These are phyloP conservation scores for Acer campestre DNA, from an alignment of 345 rosid species.

Conservation along the genomic window DNA sequence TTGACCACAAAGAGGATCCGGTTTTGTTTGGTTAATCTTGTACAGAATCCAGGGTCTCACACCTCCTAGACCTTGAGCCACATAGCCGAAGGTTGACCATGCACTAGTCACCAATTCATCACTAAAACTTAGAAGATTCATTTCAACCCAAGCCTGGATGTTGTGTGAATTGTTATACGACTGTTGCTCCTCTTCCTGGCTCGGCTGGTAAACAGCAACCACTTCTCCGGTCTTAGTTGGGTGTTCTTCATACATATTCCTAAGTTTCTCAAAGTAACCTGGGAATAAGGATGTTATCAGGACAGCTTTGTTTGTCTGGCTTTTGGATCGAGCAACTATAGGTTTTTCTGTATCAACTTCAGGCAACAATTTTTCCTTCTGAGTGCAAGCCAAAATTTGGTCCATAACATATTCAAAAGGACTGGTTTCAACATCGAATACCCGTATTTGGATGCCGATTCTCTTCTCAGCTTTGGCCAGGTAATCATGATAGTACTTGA, in stretches of 20 bases:
- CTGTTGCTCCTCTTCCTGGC: slow-evolving; percentile 6
- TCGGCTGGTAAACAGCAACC: slow-evolving; percentile 18
- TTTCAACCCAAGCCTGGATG: slow-evolving; percentile 21
- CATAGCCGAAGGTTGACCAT: slow-evolving; percentile 19
- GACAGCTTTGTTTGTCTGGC: slow-evolving; percentile 7
- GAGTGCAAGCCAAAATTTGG: slow-evolving; percentile 14
- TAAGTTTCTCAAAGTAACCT: slow-evolving; percentile 13
- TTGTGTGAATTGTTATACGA: slow-evolving; percentile 12
- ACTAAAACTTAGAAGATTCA: slow-evolving; percentile 8
- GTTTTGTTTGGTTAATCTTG: background rate
- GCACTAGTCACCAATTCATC: slow-evolving; percentile 14
- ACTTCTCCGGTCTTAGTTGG: slow-evolving; percentile 15
- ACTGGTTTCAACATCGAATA: slow-evolving; percentile 14
- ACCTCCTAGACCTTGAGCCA: slow-evolving; percentile 16
- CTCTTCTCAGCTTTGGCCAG: slow-evolving; percentile 11
- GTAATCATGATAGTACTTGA: slow-evolving; percentile 7
- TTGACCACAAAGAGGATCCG: slow-evolving; percentile 9
- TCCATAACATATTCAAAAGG: slow-evolving; percentile 16
- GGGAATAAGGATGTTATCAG: slow-evolving; percentile 23
- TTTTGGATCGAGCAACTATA: background rate
- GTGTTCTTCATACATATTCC: slow-evolving; percentile 4
- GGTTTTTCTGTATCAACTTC: slow-evolving; percentile 5
- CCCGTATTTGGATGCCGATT: slow-evolving; percentile 18
- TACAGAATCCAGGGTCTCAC: slow-evolving; percentile 18
- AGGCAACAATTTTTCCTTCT: slow-evolving; percentile 18